Evolutionary conservation across 176 grass and related monocot species (phyloP).

Genomic region (Oryza australiensis): DNA sequence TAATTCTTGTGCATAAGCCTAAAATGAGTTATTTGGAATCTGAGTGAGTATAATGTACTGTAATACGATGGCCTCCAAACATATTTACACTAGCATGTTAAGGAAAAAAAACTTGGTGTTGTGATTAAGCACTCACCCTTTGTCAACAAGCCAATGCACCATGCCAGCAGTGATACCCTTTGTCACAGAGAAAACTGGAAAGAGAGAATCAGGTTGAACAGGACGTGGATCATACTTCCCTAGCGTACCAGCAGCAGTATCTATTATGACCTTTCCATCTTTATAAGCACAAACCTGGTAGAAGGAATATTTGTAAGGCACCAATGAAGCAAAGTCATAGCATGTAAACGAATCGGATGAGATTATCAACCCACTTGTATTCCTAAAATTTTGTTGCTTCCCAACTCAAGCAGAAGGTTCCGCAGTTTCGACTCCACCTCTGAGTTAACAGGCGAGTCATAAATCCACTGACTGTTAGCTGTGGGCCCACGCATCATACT

Average conservation of each 20-base stretch:
- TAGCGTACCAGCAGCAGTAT: constrained; percentile 81
- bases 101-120: background rate
- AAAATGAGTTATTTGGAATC: background rate
- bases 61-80: background rate
- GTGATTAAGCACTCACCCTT: constrained; percentile 56
- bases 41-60: background rate
- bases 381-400: constrained; percentile 91
- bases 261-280: constrained; percentile 98
- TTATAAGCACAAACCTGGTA: constrained; percentile 90
- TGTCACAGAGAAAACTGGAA: constrained; percentile 97
- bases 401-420: constrained; percentile 69
- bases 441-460: constrained; percentile 83
- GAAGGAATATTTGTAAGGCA: constrained; percentile 31
- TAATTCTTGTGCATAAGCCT: background rate
- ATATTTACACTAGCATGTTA: constrained; percentile 26
- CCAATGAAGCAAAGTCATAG: background rate
- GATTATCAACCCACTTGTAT: constrained; percentile 71
- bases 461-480: constrained; percentile 65
- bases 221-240: constrained; percentile 93
- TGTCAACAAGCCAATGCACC: constrained; percentile 93
- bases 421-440: constrained; percentile 84
- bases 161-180: constrained; percentile 96
- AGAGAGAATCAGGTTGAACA: constrained; percentile 92
- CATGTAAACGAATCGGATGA: background rate
- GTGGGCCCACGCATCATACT: constrained; percentile 40